These are phyloP conservation scores for Fremontodendron californicum DNA, from an alignment of 345 rosid species.

Conservation along the genomic window DNA sequence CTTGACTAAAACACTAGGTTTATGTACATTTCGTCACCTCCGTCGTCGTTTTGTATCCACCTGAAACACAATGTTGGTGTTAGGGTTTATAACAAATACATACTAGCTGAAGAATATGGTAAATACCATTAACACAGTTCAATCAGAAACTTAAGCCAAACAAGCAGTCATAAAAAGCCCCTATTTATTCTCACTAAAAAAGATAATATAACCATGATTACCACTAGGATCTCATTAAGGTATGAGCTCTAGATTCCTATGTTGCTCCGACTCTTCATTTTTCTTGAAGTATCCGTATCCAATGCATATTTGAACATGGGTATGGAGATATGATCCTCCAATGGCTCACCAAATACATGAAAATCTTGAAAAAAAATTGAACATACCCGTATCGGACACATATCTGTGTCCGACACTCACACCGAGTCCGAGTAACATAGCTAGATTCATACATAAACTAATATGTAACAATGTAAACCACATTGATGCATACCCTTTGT, in stretches of 20 bases:
- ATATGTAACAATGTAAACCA: neutral
- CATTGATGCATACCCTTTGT: too few relatives aligned
- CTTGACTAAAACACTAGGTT: too few relatives aligned
- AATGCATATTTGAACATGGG: too few relatives aligned
- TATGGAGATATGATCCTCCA: too few relatives aligned
- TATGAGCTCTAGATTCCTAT: neutral
- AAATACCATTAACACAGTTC: neutral
- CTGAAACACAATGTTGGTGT: constrained; percentile 30
- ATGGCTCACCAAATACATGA: too few relatives aligned
- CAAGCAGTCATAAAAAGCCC: neutral
- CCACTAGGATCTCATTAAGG: neutral
- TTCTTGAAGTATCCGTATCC: too few relatives aligned
- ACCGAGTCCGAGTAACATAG: too few relatives aligned
- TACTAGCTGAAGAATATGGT: neutral
- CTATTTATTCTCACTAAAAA: neutral
- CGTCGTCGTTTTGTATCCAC: constrained; percentile 69
- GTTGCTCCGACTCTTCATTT: too few relatives aligned
- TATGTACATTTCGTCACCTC: neutral
- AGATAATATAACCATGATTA: neutral
- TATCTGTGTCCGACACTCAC: too few relatives aligned
- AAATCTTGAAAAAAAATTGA: too few relatives aligned
- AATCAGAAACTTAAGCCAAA: neutral
- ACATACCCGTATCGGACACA: too few relatives aligned
- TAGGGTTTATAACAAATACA: neutral
- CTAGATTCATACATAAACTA: neutral